A percentile compares a stretch with the other conserved stretches of the same genome.
These are phyloP conservation scores for Psilocybe cubensis DNA, from an alignment of 768 basidiomycete genomes.

Conservation along the genomic window DNA sequence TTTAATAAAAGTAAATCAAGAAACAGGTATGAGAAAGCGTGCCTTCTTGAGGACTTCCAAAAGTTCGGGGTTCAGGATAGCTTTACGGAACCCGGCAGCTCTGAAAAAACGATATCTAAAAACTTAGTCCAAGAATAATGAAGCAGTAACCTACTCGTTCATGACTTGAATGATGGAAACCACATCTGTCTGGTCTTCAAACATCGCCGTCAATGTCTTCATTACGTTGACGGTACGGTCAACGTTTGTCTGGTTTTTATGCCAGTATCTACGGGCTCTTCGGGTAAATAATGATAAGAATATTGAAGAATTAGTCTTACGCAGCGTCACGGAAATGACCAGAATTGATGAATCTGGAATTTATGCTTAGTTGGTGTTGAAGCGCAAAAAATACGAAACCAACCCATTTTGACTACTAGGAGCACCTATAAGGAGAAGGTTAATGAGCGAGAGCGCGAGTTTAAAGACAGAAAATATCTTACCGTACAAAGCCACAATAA, in stretches of 20 bases:
- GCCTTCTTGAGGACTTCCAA: constrained; percentile 50
- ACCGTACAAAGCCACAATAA: constrained; percentile 79
- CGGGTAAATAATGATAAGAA: background rate
- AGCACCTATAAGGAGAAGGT: constrained; percentile 40
- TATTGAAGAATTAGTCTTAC: constrained; percentile 25
- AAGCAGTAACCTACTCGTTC: constrained; percentile 60
- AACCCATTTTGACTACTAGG: constrained; percentile 86
- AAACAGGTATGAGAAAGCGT: constrained; percentile 1
- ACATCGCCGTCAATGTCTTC: constrained; percentile 61
- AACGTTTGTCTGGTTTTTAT: constrained; percentile 65
- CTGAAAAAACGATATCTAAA: constrained; percentile 34
- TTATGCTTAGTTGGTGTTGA: background rate
- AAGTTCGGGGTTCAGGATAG: constrained; percentile 30
- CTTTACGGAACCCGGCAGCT: constrained; percentile 67
- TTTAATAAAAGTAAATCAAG: too few relatives aligned
- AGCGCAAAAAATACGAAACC: constrained; percentile 15
- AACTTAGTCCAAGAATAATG: background rate
- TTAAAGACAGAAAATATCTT: constrained; percentile 11
- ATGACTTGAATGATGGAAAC: constrained; percentile 72
- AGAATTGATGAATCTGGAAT: constrained; percentile 75
- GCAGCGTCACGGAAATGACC: constrained; percentile 63
- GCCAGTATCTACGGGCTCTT: constrained; percentile 52
- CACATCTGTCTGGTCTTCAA: constrained; percentile 49
- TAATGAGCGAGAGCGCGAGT: background rate
- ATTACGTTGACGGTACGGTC: constrained; percentile 67